phyloP scores from a whole-genome alignment of 106 monocot genomes.

The Dendrobium huoshanense region DNA sequence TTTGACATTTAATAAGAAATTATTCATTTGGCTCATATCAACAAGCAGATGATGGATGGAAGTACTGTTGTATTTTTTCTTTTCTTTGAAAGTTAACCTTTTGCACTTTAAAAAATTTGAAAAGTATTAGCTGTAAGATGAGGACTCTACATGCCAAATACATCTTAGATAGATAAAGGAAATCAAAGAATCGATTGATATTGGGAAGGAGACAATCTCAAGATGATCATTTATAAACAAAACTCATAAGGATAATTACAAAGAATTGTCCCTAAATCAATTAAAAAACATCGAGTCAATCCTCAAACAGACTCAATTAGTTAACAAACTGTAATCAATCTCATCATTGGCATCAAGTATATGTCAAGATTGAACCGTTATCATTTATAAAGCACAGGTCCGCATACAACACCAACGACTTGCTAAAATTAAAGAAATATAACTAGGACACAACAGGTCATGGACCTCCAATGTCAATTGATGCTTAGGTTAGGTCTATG shows the following conservation, averaged over 20 bases:
- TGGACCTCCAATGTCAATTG: no score
- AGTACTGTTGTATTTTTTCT: neutral
- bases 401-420: no score
- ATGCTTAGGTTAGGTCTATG: no score
- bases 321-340: neutral
- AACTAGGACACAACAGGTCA: no score
- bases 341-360: no score
- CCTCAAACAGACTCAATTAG: no score
- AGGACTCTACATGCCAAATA: neutral
- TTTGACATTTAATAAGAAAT: neutral
- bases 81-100: neutral
- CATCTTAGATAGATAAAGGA: no score
- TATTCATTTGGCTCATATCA: neutral
- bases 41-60: neutral
- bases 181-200: no score
- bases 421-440: no score
- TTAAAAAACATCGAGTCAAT: no score
- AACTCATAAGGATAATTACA: neutral
- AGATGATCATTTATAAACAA: neutral
- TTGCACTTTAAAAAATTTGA: neutral
- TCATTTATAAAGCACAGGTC: no score
- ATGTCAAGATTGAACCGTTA: no score
- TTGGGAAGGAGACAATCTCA: neutral
- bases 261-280: neutral
- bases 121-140: neutral